A percentile compares a stretch with the other conserved stretches of the same genome.
Evolutionary conservation across 306 rosid genomes (phyloP).

Genomic region (Gynostemma pentaphyllum): DNA sequence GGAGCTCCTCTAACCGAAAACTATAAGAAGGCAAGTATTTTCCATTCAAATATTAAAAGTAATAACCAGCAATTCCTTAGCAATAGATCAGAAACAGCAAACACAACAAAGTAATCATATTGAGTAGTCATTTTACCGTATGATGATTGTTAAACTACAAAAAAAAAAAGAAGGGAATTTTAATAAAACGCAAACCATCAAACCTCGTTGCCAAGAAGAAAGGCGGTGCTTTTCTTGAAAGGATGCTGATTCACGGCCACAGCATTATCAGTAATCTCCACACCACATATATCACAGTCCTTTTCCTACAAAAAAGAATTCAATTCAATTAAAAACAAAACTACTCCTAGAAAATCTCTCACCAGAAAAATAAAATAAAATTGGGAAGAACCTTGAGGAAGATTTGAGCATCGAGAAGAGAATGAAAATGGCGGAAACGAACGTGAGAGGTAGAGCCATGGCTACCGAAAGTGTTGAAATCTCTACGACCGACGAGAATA

Average conservation of each 20-base stretch:
- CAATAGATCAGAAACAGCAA: neutral
- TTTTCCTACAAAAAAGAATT: slow-evolving; percentile 27
- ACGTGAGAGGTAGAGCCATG: slow-evolving; percentile 83
- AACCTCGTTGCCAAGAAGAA: slow-evolving; percentile 90
- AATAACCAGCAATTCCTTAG: neutral
- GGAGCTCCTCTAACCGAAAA: no score
- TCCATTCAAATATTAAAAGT: neutral
- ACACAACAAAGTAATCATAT: neutral
- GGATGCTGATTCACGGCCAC: slow-evolving; percentile 72
- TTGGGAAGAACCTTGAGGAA: slow-evolving; percentile 45
- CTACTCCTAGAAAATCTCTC: no score
- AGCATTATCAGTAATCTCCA: slow-evolving; percentile 73
- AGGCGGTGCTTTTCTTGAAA: slow-evolving; percentile 71
- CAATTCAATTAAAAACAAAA: neutral
- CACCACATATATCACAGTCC: slow-evolving; percentile 84
- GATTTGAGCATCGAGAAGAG: slow-evolving; percentile 58
- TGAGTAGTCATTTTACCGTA: neutral
- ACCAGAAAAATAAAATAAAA: neutral
- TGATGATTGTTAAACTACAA: neutral
- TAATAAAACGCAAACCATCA: neutral
- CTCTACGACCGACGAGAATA: slow-evolving; percentile 76
- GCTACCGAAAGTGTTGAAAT: slow-evolving; percentile 81
- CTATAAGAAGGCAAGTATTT: no score
- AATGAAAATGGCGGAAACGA: slow-evolving; percentile 81
- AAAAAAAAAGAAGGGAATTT: neutral